Base-by-base conservation (phyloP, 2,329 filamentous ascomycete genomes). In the Alternaria sp. region DNA sequence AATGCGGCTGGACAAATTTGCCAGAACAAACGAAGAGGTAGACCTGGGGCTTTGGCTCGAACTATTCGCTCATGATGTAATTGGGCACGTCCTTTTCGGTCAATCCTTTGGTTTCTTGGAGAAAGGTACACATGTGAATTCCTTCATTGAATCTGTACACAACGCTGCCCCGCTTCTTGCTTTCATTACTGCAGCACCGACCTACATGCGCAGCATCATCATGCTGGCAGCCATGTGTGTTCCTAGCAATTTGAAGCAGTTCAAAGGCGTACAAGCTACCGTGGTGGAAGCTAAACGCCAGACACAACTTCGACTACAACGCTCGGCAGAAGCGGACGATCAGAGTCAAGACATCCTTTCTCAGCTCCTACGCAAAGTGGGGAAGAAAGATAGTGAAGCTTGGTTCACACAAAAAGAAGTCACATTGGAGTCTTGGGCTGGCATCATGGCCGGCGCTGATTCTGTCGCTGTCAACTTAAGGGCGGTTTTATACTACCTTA, bases 51-150 rank as follows among this genome's bases (percentile, higher is more conserved):
- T 64, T 23, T 78, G 75, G 76, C 53, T 76, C 49, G 69, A 77
- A 44, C 63, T 69, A 54, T 72, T 66, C 4, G 59, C 66, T 21
- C 56, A 81, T 75, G 82, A 84, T 58, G 76, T 82, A n/a, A 74
- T 83, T 18, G 80, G 82, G 18, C 77, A 78, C 28, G 64, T 82
- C 20, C 79, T 77, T 21, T 84, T 83, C 49, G 78, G 82, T 20
- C 72, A 75, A 10, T 76, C 76, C 55, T 81, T 83, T 55, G 82
- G 82, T 3, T 84, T 83, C 65, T 71, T 84, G 55, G 70, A 82
- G 23, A 67, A 75, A 7, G 74, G 78, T 2, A 59, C 67, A 3
- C 83, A 85, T 61, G 69, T 81, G 57, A 77, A 79, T 23, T 75
- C 75, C 8, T 81, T 77, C 53, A 79, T 84, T 14, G 65, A 75